Conservation (phyloP, 2,329 filamentous ascomycete species). For the Alternaria sp. region DNA sequence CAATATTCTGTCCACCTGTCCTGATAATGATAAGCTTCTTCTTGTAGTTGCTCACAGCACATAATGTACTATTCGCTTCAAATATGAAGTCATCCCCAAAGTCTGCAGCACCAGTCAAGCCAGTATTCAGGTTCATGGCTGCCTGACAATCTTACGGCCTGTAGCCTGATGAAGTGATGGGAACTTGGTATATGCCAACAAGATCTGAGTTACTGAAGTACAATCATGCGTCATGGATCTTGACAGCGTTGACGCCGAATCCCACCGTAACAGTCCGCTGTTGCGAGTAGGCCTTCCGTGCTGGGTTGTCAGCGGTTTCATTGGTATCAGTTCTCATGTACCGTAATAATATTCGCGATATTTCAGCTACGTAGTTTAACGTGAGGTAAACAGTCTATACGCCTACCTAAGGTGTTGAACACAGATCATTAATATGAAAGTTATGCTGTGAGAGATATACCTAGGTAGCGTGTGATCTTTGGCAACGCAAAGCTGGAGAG, state of each 20-base stretch:
- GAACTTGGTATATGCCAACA: neutral
- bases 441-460: no score
- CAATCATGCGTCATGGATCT: neutral
- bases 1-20: neutral
- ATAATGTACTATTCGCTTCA: constrained; percentile 6
- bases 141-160: neutral
- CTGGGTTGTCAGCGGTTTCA: neutral
- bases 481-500: no score
- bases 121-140: constrained; percentile 2
- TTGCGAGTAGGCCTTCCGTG: neutral
- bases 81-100: constrained; percentile 19
- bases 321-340: neutral
- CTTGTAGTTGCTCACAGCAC: constrained; percentile 13
- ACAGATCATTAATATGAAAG: no score
- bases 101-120: constrained; percentile 6
- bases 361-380: no score
- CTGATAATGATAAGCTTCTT: constrained; percentile 3
- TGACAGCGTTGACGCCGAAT: neutral
- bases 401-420: no score
- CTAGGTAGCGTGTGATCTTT: no score
- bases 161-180: neutral
- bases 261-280: neutral
- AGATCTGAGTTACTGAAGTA: neutral
- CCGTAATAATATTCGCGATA: no score
- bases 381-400: no score